Evolutionary conservation across 352 stramenopile species (phyloP).

Genomic region (Hyaloperonospora brassicae): DNA sequence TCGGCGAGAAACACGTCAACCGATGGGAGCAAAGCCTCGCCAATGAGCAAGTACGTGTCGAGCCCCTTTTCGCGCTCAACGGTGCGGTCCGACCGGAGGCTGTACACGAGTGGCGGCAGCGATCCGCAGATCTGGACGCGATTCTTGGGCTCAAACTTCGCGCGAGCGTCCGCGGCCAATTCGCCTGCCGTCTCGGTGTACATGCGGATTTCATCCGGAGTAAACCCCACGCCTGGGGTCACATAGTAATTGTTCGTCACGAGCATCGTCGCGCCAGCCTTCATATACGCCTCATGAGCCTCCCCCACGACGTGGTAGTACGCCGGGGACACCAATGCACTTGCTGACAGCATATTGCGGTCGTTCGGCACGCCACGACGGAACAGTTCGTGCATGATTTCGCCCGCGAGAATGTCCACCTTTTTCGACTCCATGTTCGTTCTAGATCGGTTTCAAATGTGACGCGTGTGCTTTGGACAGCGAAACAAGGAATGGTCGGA

Average conservation of each 20-base stretch:
- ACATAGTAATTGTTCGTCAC: conserved; percentile 88
- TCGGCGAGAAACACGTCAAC: conserved; percentile 83
- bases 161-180: conserved; percentile 48
- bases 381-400: conserved; percentile 87
- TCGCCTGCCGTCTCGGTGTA: conserved; percentile 52
- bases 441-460: neutral
- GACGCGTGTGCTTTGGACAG: no score
- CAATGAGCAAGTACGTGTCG: conserved; percentile 67
- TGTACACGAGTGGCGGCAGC: conserved; percentile 86
- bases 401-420: conserved; percentile 66
- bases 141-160: conserved; percentile 19
- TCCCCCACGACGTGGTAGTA: conserved; percentile 64
- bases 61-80: conserved; percentile 62
- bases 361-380: conserved; percentile 77
- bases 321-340: conserved; percentile 54
- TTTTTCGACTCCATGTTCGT: conserved; percentile 20
- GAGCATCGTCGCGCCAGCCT: conserved; percentile 70
- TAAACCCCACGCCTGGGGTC: conserved; percentile 82
- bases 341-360: conserved; percentile 86
- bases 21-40: conserved; percentile 59
- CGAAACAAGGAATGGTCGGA: no score
- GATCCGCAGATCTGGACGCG: conserved; percentile 70
- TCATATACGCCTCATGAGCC: conserved; percentile 68
- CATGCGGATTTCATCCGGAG: conserved; percentile 55
- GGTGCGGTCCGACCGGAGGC: conserved; percentile 83